Conservation (phyloP, 2,329 filamentous ascomycete species). For the Neurospora crassa region DNA sequence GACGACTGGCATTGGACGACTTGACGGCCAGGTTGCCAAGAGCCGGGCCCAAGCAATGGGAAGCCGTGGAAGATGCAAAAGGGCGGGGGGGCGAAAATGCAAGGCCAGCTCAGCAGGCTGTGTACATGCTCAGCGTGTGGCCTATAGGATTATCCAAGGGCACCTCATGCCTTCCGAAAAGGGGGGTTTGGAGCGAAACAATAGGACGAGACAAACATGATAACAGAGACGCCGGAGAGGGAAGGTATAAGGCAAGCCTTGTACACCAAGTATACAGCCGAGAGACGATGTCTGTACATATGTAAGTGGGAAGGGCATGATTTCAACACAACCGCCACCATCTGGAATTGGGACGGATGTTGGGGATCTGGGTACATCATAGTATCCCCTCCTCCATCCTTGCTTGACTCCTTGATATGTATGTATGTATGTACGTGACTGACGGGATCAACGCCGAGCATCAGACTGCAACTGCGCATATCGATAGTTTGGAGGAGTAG, state of each 20-base stretch:
- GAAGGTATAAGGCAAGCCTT: background rate
- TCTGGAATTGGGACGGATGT: background rate
- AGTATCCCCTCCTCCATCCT: background rate
- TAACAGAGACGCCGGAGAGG: background rate
- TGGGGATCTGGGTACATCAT: background rate
- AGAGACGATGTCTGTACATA: background rate
- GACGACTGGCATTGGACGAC: conserved; percentile 17
- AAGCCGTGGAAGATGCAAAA: conserved; percentile 3
- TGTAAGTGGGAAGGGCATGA: background rate
- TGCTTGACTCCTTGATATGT: background rate
- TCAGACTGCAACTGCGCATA: background rate
- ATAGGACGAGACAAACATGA: background rate
- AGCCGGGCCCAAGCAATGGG: conserved; percentile 8
- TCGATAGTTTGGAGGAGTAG: background rate
- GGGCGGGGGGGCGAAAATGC: conserved; percentile 15
- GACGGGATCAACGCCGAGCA: background rate
- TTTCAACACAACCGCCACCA: background rate
- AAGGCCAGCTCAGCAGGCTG: conserved; percentile 20
- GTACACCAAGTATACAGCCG: background rate
- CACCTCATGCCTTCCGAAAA: background rate
- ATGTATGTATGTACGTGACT: background rate
- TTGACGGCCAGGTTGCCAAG: conserved; percentile 10
- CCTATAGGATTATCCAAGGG: background rate
- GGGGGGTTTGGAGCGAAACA: background rate
- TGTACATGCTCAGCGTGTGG: conserved; percentile 3